Conservation (phyloP, 2,329 filamentous ascomycete genomes). For the Xylaria digitata region DNA sequence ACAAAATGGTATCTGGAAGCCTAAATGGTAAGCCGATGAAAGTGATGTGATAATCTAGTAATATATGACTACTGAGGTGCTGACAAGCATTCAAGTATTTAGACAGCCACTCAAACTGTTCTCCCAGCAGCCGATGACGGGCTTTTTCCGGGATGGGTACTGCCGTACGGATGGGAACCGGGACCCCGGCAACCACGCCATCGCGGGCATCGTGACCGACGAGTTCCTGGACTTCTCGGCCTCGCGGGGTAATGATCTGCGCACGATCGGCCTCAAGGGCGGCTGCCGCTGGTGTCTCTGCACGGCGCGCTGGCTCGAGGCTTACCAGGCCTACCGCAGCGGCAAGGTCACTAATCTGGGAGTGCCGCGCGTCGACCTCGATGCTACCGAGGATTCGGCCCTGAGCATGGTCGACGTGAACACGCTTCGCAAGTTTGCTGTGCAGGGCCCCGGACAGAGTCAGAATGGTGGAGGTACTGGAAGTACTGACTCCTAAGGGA, state of each 20-base stretch:
- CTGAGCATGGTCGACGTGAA: conserved; percentile 60
- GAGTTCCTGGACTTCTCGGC: conserved; percentile 72
- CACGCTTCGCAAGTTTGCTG: conserved; percentile 62
- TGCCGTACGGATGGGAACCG: conserved; percentile 61
- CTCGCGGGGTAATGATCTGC: conserved; percentile 68
- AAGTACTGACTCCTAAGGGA: conserved; percentile 6
- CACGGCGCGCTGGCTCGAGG: conserved; percentile 69
- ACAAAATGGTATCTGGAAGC: conserved; percentile 37
- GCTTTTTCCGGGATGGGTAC: conserved; percentile 71
- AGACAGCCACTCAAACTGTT: conserved; percentile 68
- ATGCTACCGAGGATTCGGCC: conserved; percentile 64
- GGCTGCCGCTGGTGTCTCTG: conserved; percentile 74
- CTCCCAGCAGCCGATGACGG: conserved; percentile 68
- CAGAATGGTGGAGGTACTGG: conserved; percentile 15
- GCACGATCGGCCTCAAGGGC: conserved; percentile 62
- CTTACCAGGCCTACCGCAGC: conserved; percentile 63
- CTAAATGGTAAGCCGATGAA: conserved; percentile 36
- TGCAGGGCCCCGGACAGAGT: conserved; percentile 37
- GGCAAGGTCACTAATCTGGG: conserved; percentile 51
- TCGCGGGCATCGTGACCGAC: conserved; percentile 68
- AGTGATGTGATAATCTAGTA: not conserved
- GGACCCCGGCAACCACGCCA: conserved; percentile 69
- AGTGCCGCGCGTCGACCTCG: conserved; percentile 58
- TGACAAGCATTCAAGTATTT: conserved; percentile 57
- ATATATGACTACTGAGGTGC: not conserved